Evolutionary conservation across 228 moss, liverwort and hornwort genomes (phyloP), one percentile per base, ranked within the genome.

Genomic region (Sphagnum magellanicum): DNA sequence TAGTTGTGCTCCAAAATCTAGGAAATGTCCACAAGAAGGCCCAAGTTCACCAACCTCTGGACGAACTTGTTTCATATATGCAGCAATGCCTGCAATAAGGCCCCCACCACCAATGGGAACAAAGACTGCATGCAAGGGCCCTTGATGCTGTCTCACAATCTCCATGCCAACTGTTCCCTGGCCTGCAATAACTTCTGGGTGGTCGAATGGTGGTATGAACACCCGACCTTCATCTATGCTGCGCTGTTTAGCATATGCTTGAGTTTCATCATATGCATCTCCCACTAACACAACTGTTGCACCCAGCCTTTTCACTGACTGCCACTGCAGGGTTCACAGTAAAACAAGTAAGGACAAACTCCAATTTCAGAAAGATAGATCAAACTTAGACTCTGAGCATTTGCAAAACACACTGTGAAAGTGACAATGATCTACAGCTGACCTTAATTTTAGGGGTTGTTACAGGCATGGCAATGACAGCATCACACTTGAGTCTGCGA

Each of bases 31-130:
- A 32, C 32, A 32, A 32, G 32, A 32, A 32, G 32, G 32, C 59
- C 11, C 59, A 59, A 11, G 11, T 6, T 48, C n/a, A 67, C 69
- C 50, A 69, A 88, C 89, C 68, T 87, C 91, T 0, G 93, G 93
- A 12, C 91, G 88, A 52, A 98, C 90, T 84, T 91, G 86, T 68
- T 98, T 98, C 79, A 98, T 79, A 72, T 98, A 98, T 1, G 88
- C 88, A 50, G 97, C 97, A 71, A 93, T 86, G 57, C 93, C 97
- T 6, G 93, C 93, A 64, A 97, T 90, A 51, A 97, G 84, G 0
- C 96, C 97, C 13, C 97, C 97, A n/a, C 97, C 97, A 9, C 97
- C 97, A 4, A 97, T 89, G 13, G 93, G 97, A 12, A 93, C 97
- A 73, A 97, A 97, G 4, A 97, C 82, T 48, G 97, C 97, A 77